phyloP scores from a whole-genome alignment of 179 eudicot species.

The Silene coronaria region DNA sequence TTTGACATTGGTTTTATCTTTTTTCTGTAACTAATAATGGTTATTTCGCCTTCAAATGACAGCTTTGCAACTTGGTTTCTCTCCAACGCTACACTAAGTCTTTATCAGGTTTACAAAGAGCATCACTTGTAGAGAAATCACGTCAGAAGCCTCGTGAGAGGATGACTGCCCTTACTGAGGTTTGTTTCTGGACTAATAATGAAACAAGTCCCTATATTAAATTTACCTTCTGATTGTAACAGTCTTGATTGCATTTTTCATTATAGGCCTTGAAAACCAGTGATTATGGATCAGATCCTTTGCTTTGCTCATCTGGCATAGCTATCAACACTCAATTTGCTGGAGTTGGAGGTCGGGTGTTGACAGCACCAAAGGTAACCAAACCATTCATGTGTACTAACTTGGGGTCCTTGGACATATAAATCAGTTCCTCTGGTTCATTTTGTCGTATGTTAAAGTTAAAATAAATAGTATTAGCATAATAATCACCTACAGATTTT shows the following conservation, averaged over 20 bases:
- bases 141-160: conserved; percentile 75
- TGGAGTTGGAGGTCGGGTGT: conserved; percentile 64
- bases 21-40: neutral
- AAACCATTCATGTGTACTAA: neutral
- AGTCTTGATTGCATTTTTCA: neutral
- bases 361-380: conserved; percentile 64
- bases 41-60: neutral
- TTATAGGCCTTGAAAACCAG: conserved; percentile 58
- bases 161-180: conserved; percentile 53
- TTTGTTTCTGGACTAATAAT: conserved; percentile 20
- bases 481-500: too few relatives aligned
- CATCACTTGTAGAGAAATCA: conserved; percentile 69
- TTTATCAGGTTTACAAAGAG: conserved; percentile 51
- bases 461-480: too few relatives aligned
- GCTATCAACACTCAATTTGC: conserved; percentile 50
- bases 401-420: neutral
- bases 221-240: neutral
- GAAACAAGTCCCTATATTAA: too few relatives aligned
- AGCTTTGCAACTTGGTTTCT: conserved; percentile 66
- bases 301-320: conserved; percentile 68
- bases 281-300: conserved; percentile 62
- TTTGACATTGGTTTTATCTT: neutral
- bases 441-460: too few relatives aligned
- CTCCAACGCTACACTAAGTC: conserved; percentile 70
- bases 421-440: too few relatives aligned